Evolutionary conservation across 1,139 yeast genomes (phyloP), one percentile per base, ranked within the genome.

Genomic region (Debaryomyces singareniensis): DNA sequence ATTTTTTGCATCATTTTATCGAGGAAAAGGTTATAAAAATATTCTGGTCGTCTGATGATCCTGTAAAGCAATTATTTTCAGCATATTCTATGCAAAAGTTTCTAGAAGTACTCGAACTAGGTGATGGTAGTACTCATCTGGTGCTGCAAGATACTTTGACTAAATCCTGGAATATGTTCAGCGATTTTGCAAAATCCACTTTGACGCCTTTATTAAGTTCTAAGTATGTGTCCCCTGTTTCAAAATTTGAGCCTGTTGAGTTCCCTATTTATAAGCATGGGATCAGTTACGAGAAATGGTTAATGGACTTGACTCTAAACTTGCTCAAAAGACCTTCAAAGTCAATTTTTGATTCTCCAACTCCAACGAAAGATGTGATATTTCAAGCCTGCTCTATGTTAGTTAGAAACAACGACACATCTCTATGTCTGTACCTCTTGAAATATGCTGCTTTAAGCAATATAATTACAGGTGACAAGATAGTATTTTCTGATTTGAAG

Each of bases 21-120:
- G 82, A 84, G 39, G 71, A 71, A 30, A 68, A 76, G 38, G 63
- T 93, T 12, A 80, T 89, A 6, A 84, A 83, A 26, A 75, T 86
- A 2, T 89, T 87, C 51, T 80, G 94, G 75, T 87, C 96, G 1
- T 81, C 96, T 1, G 83, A 81, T 28, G 87, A 87, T 47, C 96
- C 98, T 0, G 74, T 76, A 15, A 76, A 78, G 30, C 98, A 93
- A 50, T 66, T 84, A 37, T 84, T 81, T 47, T 68, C 89, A 21
- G 96, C 96, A 0, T 83, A 74, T 53, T 85, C 93, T 0, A 85
- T 93, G 72, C 99, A 93, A 49, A 93, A 85, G 40, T 78, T 82
- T 29, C 55, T 91, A 31, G 75, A 76, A 37, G 71, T 78, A 9
- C 69, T 91, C 49, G 76, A 74, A 2, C 55, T 84, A 20, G 71